phyloP scores from a whole-genome alignment of 2,329 filamentous ascomycete species.

The Penicillium sp. region DNA sequence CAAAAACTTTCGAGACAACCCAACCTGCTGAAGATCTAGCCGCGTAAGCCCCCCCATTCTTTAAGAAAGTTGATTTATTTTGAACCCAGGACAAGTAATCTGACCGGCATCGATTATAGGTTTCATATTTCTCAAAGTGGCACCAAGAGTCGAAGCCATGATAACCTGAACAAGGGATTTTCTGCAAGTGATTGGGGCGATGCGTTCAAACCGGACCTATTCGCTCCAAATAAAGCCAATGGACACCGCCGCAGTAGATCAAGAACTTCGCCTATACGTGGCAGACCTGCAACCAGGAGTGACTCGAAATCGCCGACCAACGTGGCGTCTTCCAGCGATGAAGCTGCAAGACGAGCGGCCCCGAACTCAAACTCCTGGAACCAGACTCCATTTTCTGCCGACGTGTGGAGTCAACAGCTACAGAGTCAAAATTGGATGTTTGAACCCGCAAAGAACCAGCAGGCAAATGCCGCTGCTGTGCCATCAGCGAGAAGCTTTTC shows the following conservation, averaged over 20 bases:
- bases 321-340: conserved; percentile 16
- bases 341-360: conserved; percentile 17
- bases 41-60: background rate
- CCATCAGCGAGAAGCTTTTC: conserved; percentile 33
- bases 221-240: conserved; percentile 28
- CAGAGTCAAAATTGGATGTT: conserved; percentile 25
- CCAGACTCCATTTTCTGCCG: conserved; percentile 36
- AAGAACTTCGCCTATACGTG: conserved; percentile 16
- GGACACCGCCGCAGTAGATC: conserved; percentile 19
- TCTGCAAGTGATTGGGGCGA: conserved; percentile 40
- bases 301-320: conserved; percentile 16
- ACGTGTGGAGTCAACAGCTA: conserved; percentile 37
- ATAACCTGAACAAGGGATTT: conserved; percentile 36
- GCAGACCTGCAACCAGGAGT: conserved; percentile 16
- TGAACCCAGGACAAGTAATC: background rate
- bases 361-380: conserved; percentile 27
- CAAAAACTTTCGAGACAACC: background rate
- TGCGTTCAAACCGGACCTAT: conserved; percentile 36
- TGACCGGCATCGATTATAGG: conserved; percentile 5
- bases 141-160: conserved; percentile 32
- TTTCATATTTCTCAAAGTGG: conserved; percentile 12
- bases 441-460: conserved; percentile 22
- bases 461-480: conserved; percentile 24
- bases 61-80: background rate
- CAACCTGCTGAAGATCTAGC: conserved; percentile 3